Evolutionary conservation across 163 green algal species (phyloP), one percentile per base, ranked within the genome.

Genomic region (Chlorella variabilis): DNA sequence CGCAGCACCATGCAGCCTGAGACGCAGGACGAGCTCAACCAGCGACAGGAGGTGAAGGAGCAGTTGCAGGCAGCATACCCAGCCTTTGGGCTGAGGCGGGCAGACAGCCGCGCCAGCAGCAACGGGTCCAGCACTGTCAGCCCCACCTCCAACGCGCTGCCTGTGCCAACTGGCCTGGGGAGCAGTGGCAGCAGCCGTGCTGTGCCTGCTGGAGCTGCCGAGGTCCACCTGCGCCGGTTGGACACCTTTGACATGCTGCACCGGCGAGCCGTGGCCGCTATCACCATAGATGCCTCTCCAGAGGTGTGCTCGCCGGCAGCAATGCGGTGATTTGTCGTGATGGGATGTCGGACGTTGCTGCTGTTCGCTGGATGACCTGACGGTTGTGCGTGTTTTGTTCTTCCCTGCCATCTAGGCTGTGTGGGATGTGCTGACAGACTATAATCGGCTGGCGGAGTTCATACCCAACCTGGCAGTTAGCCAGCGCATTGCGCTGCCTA

Each of bases 401-500:
- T 13, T 69, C 27, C 74, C n/a, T n/a, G n/a, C n/a, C n/a, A n/a
- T n/a, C n/a, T n/a, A 80, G 74, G 74, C 56, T 11, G 75, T 81
- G 39, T 81, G 75, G 75, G 41, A 49, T 11, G 75, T 81, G 75
- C 59, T 81, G 20, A 81, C 75, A 23, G 87, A 93, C 71, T 94
- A 93, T 51, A 78, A 91, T 49, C 45, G 58, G 0, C 58, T 94
- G 39, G 71, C 87, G 0, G 80, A 90, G 31, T 87, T 94, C 41
- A 75, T 93, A 56, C 91, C 91, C 27, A 89, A 91, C 68, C 67
- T 94, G 36, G 84, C 83, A 4, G 75, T 87, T 6, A 90, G 83
- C 65, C 77, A 92, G 75, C 73, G 82, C 62, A 80, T 94, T 20
- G 54, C 70, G 18, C 75, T 86, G 25, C 87, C 88, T 38, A 36